Conservation (phyloP, 78 protist species). For the Dictyostelium firmibasis region DNA sequence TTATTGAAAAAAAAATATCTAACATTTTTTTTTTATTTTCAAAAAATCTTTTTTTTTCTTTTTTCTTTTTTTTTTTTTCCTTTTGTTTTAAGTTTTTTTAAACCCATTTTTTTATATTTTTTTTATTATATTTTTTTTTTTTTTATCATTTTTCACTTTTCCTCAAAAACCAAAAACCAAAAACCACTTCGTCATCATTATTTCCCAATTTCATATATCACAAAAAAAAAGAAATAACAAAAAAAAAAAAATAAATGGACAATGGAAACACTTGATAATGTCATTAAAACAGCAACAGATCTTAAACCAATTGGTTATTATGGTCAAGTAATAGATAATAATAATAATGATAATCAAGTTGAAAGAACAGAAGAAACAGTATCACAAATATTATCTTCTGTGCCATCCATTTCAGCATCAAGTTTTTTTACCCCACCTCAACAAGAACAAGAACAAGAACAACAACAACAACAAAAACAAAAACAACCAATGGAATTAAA, state of each 20-base stretch:
- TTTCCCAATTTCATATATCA: background rate
- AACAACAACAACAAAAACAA: background rate
- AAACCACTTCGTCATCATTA: background rate
- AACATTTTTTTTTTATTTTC: background rate
- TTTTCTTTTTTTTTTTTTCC: background rate
- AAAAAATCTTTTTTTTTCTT: background rate
- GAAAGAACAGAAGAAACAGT: background rate
- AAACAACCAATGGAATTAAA: background rate
- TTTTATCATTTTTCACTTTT: background rate
- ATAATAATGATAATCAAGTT: background rate
- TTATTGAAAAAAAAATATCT: no score
- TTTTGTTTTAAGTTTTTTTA: no score
- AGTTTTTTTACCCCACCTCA: background rate
- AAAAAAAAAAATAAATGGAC: background rate
- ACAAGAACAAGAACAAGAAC: background rate
- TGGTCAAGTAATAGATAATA: background rate
- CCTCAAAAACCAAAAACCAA: background rate
- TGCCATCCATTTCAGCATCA: background rate
- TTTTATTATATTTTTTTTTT: background rate
- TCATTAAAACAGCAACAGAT: background rate
- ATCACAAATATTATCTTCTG: background rate
- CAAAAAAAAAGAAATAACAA: no score
- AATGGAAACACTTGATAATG: background rate
- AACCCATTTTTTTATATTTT: background rate
- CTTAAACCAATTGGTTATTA: background rate